Conservation (phyloP, 768 basidiomycete species). For the Xanthoconium purpureum region DNA sequence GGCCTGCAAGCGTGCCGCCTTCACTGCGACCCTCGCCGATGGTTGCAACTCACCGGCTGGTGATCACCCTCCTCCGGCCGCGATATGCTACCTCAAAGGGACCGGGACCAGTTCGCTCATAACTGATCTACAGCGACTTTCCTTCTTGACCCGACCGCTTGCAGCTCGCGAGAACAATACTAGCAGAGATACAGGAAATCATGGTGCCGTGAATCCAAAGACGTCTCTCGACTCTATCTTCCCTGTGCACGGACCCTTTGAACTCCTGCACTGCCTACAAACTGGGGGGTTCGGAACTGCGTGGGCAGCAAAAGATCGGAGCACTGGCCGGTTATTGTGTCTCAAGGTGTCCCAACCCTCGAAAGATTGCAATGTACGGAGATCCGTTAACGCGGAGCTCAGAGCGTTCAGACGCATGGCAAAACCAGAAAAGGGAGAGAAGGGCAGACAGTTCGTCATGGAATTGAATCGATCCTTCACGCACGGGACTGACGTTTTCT, state of each 20-base stretch:
- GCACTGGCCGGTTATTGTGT: slow-evolving; percentile 36
- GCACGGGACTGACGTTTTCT: slow-evolving; percentile 28
- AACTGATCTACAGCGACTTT: background rate
- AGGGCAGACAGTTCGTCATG: slow-evolving; percentile 38
- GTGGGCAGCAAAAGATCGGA: slow-evolving; percentile 22
- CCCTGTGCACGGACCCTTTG: slow-evolving; percentile 28
- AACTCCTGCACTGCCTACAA: slow-evolving; percentile 16
- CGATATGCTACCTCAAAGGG: background rate
- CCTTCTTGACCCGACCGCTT: background rate
- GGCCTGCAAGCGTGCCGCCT: slow-evolving; percentile 3
- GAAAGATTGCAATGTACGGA: background rate
- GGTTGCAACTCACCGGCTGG: background rate
- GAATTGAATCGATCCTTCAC: slow-evolving; percentile 37
- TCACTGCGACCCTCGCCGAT: background rate
- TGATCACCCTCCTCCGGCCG: background rate
- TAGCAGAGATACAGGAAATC: background rate
- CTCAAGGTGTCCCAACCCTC: slow-evolving; percentile 34
- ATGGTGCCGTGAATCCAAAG: background rate
- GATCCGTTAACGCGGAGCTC: slow-evolving; percentile 33
- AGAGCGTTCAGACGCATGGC: slow-evolving; percentile 35
- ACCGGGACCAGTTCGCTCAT: background rate
- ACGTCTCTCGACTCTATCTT: slow-evolving; percentile 7
- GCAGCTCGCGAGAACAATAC: background rate
- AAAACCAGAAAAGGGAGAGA: slow-evolving; percentile 11
- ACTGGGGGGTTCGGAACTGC: slow-evolving; percentile 20